Evolutionary conservation across 306 rosid species (phyloP), one percentile per base, ranked within the genome.

Genomic region (Gillenia trifoliata): DNA sequence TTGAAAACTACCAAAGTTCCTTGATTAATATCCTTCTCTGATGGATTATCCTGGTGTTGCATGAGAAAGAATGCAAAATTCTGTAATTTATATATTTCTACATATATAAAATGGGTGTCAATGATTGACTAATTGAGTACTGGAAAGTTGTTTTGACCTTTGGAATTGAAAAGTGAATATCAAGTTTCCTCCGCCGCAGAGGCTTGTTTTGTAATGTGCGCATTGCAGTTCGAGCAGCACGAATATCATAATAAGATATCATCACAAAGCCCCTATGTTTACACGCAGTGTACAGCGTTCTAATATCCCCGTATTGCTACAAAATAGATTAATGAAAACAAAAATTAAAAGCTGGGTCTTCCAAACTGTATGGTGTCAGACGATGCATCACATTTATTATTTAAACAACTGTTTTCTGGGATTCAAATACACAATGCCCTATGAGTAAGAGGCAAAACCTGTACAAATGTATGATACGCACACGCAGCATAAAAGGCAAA

Each of bases 1-100:
- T 93, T 93, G 85, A 93, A 93, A 78, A 89, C 97, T 49, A 93
- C 98, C 68, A 93, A 91, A 71, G 98, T 93, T 80, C 98, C 98
- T 80, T 93, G 98, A 82, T 93, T 93, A 57, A 93, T 72, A 75
- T 93, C 98, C 83, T 90, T 93, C 75, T 93, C 98, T 29, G 98
- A 89, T 59, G 96, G 98, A 66, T 90, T 93, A 81, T 90, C 98
- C 98, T 93, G 84, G 68, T 75, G 31, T 30, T 16, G 61, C 45
- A 81, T 31, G 41, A 64, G 63, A 72, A 74, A 71, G 40, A 61
- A 73, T 72, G 55, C 69, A 41, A 54, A 54, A 63, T 30, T 55
- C 36, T 31, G 70, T 20, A 29, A 45, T 45, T 45, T 13, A 45
- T 45, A 12, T 43, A 45, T 45, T 45, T 45, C 13, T 49, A 30